A percentile compares a stretch with the other conserved stretches of the same genome.
These are phyloP conservation scores for Capsicum pubescens DNA, from an alignment of 257 asterid genomes.

Conservation along the genomic window DNA sequence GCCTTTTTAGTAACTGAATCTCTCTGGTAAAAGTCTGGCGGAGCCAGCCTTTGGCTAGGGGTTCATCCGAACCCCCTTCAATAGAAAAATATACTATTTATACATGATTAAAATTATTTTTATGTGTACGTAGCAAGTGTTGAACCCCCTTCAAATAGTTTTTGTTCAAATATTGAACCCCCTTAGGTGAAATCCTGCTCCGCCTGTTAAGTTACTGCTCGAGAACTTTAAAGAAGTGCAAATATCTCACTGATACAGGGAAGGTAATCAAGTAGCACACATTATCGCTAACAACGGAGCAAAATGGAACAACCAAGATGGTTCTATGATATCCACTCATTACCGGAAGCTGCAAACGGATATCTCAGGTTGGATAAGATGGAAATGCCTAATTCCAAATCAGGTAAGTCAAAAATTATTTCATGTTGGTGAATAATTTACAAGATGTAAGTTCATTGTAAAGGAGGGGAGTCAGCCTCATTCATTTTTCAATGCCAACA, in stretches of 20 bases:
- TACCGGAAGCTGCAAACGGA: neutral
- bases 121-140: no score
- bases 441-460: neutral
- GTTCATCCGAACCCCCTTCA: no score
- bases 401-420: neutral
- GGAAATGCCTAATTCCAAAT: neutral
- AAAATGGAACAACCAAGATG: neutral
- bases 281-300: neutral
- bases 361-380: neutral
- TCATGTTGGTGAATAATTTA: neutral
- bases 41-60: no score
- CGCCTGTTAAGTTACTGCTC: neutral
- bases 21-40: neutral
- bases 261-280: neutral
- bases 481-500: neutral
- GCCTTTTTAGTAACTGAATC: slow-evolving; percentile 14
- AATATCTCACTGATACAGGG: neutral
- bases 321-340: neutral
- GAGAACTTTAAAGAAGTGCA: slow-evolving; percentile 9
- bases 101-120: no score
- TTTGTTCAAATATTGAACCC: no score
- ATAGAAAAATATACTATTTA: no score
- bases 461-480: neutral
- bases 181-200: no score
- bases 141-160: no score